Evolutionary conservation across 2,329 filamentous ascomycete genomes (phyloP), one percentile per base, ranked within the genome.

Genomic region (Nigrospora oryzae): DNA sequence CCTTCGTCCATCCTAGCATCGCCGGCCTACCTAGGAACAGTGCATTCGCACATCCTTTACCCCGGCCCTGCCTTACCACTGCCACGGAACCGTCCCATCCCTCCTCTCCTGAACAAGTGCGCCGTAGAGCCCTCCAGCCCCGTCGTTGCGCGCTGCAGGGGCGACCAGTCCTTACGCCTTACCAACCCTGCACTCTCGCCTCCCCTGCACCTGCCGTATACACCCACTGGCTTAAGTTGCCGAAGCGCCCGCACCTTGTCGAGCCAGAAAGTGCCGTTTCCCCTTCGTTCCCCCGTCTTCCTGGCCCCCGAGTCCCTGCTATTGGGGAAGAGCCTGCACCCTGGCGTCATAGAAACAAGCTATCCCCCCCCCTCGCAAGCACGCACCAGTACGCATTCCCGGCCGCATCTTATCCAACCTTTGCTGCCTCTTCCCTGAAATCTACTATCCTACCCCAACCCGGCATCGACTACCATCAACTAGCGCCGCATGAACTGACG

Each of bases 311-410:
- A 28, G 23, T 28, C 23, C 23, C 23, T 28, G 23, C 23, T 28
- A 28, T 28, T 28, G 23, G 23, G 23, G 23, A 28, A 28, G 23
- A 28, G 34, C 34, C 34, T n/a, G 34, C 34, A 36, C 34, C 34
- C 34, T 36, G 34, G 41, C 45, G 38, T 47, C 32, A 43, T 41
- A 46, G 46, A 38, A 45, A 38, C 45, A 47, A 48, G 19, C 19
- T 23, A 23, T 23, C 19, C 19, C 19, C 6, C 19, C 19, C 19
- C 19, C 45, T 38, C 50, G 16, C 46, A 28, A 33, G 42, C 51
- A 49, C 50, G 38, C 50, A 51, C 39, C 48, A 46, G 37, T 47
- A 48, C 40, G 46, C 38, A 50, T 50, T 47, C 50, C 51, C 50
- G 50, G 51, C 52, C 51, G 43, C 47, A 38, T 47, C 46, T 45